Percentiles rank a stretch among this genome's conserved stretches.
phyloP scores from a whole-genome alignment of 176 grass and related monocot species.

The Calamus simplicifolius region DNA sequence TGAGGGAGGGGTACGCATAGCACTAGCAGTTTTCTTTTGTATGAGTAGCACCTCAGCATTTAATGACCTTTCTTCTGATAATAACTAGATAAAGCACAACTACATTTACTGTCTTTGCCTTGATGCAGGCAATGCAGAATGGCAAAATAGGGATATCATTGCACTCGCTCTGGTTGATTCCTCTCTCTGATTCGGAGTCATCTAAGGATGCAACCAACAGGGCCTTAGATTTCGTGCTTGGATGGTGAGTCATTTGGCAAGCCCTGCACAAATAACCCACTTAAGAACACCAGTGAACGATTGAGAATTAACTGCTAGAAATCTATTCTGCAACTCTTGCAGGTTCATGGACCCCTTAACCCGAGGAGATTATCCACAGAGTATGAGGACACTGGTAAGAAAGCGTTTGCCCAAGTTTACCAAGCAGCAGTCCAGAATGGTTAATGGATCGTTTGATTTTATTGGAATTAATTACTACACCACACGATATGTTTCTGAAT shows the following conservation, averaged over 20 bases:
- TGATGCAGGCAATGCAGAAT: conserved; percentile 44
- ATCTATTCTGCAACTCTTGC: not conserved
- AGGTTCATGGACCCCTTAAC: conserved; percentile 92
- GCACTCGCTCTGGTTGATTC: conserved; percentile 60
- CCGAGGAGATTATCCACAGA: conserved; percentile 58
- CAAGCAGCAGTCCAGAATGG: conserved; percentile 40
- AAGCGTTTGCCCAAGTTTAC: conserved; percentile 75
- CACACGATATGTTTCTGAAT: conserved; percentile 44
- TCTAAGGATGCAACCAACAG: conserved; percentile 52
- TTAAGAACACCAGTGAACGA: too few species aligned
- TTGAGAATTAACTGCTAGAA: too few species aligned
- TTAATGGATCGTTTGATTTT: conserved; percentile 87
- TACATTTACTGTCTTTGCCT: not conserved
- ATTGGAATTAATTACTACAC: conserved; percentile 92
- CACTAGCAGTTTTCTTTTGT: too few species aligned
- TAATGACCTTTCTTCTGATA: too few species aligned
- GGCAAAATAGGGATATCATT: conserved; percentile 73
- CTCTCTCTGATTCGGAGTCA: conserved; percentile 48
- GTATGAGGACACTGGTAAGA: conserved; percentile 51
- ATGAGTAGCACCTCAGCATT: not conserved
- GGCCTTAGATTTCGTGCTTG: conserved; percentile 85
- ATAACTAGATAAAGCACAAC: too few species aligned
- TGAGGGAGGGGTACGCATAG: too few species aligned
- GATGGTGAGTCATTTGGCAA: conserved; percentile 55
- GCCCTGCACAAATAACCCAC: not conserved